These are phyloP conservation scores for Penicillium sp. DNA, from an alignment of 2,329 filamentous ascomycete species.

Conservation along the genomic window DNA sequence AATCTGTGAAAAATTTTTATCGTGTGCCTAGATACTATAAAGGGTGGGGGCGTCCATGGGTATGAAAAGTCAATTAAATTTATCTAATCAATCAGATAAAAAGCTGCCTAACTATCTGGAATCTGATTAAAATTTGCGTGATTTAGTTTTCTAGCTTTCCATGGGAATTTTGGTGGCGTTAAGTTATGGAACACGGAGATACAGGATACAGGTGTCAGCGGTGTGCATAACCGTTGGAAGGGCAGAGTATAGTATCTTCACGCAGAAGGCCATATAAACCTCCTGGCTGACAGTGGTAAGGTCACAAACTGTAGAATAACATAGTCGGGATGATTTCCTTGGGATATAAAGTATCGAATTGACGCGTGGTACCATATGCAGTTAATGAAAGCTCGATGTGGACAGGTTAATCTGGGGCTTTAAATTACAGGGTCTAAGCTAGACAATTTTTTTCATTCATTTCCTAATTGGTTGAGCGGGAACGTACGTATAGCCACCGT, in stretches of 20 bases:
- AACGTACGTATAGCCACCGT: not conserved
- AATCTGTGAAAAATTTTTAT: not conserved
- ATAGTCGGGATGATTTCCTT: not conserved
- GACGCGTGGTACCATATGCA: not conserved
- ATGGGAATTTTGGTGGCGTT: not conserved
- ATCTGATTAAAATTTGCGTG: not conserved
- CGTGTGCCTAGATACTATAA: not conserved
- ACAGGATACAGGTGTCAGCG: not conserved
- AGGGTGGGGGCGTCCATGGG: not conserved
- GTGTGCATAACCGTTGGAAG: not conserved
- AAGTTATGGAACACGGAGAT: not conserved
- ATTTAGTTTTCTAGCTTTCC: not conserved
- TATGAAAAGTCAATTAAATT: not conserved
- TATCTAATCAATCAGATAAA: constrained; percentile 9
- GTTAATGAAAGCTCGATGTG: not conserved
- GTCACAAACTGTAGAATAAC: not conserved
- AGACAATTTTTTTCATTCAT: not conserved
- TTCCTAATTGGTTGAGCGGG: not conserved
- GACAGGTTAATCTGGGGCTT: not conserved
- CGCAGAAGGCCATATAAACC: not conserved
- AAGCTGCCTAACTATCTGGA: not conserved
- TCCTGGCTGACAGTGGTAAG: not conserved
- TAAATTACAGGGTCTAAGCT: not conserved
- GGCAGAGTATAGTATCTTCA: not conserved
- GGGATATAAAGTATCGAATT: not conserved